phyloP scores from a whole-genome alignment of 2,329 filamentous ascomycete genomes.

The Fusarium illudens region DNA sequence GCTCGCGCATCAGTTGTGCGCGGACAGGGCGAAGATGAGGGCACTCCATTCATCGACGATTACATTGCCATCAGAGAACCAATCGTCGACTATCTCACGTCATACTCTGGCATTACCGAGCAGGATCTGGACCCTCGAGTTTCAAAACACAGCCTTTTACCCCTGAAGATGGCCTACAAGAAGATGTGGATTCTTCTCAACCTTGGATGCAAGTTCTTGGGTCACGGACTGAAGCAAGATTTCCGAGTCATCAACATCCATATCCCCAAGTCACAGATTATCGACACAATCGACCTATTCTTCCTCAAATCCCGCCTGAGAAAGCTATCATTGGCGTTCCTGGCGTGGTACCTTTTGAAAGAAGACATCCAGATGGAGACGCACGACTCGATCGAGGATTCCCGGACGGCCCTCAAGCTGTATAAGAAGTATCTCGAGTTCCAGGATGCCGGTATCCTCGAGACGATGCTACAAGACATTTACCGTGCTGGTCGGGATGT shows the following conservation, averaged over 20 bases:
- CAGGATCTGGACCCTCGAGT: conserved; percentile 82
- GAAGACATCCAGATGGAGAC: conserved; percentile 93
- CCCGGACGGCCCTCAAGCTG: conserved; percentile 86
- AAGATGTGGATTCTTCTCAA: conserved; percentile 98
- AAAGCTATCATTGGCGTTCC: conserved; percentile 89
- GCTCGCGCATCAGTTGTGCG: conserved; percentile 93
- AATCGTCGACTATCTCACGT: conserved; percentile 94
- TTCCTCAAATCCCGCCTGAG: conserved; percentile 81
- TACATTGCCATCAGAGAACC: conserved; percentile 92
- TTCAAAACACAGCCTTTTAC: conserved; percentile 84
- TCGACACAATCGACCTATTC: conserved; percentile 94
- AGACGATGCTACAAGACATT: conserved; percentile 86
- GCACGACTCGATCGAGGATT: conserved; percentile 96
- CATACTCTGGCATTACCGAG: conserved; percentile 88
- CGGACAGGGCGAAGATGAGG: conserved; percentile 79
- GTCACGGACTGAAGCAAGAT: conserved; percentile 92
- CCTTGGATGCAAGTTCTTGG: conserved; percentile 90
- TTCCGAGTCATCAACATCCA: conserved; percentile 99
- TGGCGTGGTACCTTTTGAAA: conserved; percentile 90
- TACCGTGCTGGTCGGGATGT: conserved; percentile 65
- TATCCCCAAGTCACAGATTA: conserved; percentile 86
- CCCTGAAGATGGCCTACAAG: conserved; percentile 93
- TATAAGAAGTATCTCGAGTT: conserved; percentile 93
- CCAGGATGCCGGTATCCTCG: conserved; percentile 82
- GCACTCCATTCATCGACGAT: conserved; percentile 92